Percentiles rank a stretch among this genome's conserved stretches.
phyloP scores from a whole-genome alignment of 2,329 filamentous ascomycete species.

The Didymella pomorum region DNA sequence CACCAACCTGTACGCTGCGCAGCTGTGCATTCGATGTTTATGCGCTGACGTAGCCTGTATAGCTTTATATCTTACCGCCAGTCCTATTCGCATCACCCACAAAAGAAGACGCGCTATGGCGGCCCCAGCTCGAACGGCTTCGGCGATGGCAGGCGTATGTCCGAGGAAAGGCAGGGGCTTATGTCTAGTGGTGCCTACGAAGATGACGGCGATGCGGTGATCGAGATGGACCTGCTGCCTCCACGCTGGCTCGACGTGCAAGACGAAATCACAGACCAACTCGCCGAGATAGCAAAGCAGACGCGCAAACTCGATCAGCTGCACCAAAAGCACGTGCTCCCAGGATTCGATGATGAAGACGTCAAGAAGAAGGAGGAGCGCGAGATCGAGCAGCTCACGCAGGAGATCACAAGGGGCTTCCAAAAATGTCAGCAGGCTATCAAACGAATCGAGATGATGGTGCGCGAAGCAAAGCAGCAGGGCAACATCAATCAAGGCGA shows the following conservation, averaged over 20 bases:
- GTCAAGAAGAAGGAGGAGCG: slow-evolving; percentile 85
- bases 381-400: slow-evolving; percentile 89
- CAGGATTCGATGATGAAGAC: slow-evolving; percentile 95
- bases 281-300: slow-evolving; percentile 81
- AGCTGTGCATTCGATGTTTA: slow-evolving; percentile 23
- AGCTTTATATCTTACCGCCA: slow-evolving; percentile 99
- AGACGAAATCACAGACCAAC: slow-evolving; percentile 86
- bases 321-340: slow-evolving; percentile 96
- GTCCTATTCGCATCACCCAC: slow-evolving; percentile 94
- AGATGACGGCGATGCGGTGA: slow-evolving; percentile 91
- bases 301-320: slow-evolving; percentile 87
- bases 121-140: slow-evolving; percentile 64
- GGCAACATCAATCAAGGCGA: slow-evolving; percentile 81
- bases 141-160: slow-evolving; percentile 53
- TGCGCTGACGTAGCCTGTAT: slow-evolving; percentile 49
- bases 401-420: slow-evolving; percentile 87
- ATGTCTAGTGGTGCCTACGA: slow-evolving; percentile 80
- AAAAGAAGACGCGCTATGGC: slow-evolving; percentile 75
- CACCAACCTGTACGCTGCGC: slow-evolving; percentile 83
- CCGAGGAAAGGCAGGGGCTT: slow-evolving; percentile 79
- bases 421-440: slow-evolving; percentile 91
- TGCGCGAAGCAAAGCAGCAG: slow-evolving; percentile 77
- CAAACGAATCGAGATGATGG: slow-evolving; percentile 85
- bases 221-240: slow-evolving; percentile 97
- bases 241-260: slow-evolving; percentile 95